Conservation (phyloP, 345 rosid species). For the Theobroma cacao region DNA sequence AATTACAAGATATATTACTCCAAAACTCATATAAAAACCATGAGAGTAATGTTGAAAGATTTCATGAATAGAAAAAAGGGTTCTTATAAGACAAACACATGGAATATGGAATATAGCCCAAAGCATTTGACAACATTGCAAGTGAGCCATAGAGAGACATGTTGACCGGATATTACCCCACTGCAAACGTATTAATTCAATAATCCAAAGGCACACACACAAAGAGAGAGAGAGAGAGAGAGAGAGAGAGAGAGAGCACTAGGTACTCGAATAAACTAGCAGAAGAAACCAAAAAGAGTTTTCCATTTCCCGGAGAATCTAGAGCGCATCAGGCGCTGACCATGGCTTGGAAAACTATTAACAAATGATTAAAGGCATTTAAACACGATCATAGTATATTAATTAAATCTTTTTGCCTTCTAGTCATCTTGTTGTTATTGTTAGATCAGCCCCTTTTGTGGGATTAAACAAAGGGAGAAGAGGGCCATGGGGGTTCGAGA, state of each 20-base stretch:
- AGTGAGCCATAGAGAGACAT: constrained; percentile 46
- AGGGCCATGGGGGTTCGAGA: neutral
- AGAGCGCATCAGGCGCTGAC: constrained; percentile 99
- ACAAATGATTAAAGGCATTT: constrained; percentile 24
- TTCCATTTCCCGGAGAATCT: constrained; percentile 80
- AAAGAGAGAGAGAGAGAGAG: constrained; percentile 11
- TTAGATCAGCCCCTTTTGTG: neutral
- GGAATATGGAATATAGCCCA: constrained; percentile 78
- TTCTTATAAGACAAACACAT: constrained; percentile 72
- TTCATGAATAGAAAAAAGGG: neutral
- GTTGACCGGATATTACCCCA: constrained; percentile 51
- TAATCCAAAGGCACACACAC: constrained; percentile 29
- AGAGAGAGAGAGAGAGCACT: constrained; percentile 14
- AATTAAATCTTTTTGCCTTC: neutral
- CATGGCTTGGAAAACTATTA: constrained; percentile 48
- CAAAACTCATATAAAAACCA: neutral
- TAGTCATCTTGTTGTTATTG: neutral
- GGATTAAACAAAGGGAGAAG: constrained; percentile 1
- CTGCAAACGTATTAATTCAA: constrained; percentile 21
- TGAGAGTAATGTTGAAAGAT: neutral
- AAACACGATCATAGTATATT: constrained; percentile 3
- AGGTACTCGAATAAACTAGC: constrained; percentile 9
- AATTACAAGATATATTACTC: neutral
- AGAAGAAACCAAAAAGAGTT: constrained; percentile 13
- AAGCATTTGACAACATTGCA: constrained; percentile 49